Evolutionary conservation across 306 rosid species (phyloP).

Genomic region (Benincasa hispida): DNA sequence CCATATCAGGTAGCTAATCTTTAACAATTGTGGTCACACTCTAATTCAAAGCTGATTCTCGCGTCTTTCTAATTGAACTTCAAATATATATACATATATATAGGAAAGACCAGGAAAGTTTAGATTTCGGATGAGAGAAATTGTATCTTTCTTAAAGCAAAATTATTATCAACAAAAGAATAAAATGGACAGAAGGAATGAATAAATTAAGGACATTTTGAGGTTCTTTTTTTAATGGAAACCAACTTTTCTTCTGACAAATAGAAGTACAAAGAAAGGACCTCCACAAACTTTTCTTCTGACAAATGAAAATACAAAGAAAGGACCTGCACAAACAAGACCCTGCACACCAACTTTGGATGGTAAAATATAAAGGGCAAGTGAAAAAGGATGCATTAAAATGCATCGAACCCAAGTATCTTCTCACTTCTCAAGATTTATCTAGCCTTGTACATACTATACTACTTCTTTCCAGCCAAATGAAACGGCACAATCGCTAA

Average conservation of each 20-base stretch:
- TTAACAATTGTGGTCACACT: neutral
- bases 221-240: too few relatives aligned
- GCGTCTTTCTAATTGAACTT: neutral
- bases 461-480: neutral
- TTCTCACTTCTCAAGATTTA: neutral
- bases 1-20: neutral
- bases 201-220: neutral
- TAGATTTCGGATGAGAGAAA: too few relatives aligned
- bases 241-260: too few relatives aligned
- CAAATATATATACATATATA: too few relatives aligned
- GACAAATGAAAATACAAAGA: neutral
- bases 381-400: neutral
- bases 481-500: neutral
- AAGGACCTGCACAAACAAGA: neutral
- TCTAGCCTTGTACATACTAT: neutral
- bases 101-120: neutral
- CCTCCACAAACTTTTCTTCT: neutral
- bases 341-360: neutral
- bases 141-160: too few relatives aligned
- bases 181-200: too few relatives aligned
- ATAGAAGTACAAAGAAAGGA: too few relatives aligned
- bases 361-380: neutral
- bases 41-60: neutral
- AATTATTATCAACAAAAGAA: neutral
- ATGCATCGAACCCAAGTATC: neutral